Base-by-base conservation (phyloP, 1,284 basidiomycete genomes). In the Ganoderma meredithae region DNA sequence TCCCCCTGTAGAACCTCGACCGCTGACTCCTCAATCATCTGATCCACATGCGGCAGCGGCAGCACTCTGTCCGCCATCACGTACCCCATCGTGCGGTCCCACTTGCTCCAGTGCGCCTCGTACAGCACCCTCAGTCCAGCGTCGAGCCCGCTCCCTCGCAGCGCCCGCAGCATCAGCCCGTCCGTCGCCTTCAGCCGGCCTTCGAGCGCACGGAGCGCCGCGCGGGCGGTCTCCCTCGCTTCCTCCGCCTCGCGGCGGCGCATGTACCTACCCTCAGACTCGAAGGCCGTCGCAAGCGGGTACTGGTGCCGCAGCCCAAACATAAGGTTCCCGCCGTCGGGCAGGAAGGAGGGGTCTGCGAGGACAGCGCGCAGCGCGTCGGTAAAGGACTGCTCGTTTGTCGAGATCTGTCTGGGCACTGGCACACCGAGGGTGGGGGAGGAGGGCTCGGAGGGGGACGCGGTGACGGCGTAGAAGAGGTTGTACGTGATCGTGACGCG, bases 401-500 rank as follows among this genome's bases (percentile, higher is more conserved):
- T 25, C n/a, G 49, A 31, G 10, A 60, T 44, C 39, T 40, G 13
- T 41, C 31, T 10, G 47, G 55, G 17, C 0, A 55, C 15, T 31
- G 31, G 31, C 31, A 31, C 31, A 5, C 31, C 31, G 31, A 31
- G 31, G 9, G 15, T 53, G n/a, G 15, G 3, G 12, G n/a, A 22
- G 25, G 36, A 8, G 53, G n/a, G 22, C 19, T 66, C 65, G 22
- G 66, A 41, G 6, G 36, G 36, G 36, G 36, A 39, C 5, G 31
- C 47, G 25, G 2, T 43, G 49, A 53, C 17, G 13, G 69, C 60
- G 63, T 76, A 75, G 64, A 77, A 80, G 47, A 82, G 76, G 73
- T 83, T 81, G 73, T 81, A 85, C 0, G 83, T 83, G 36, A 86
- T 68, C 2, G 83, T 84, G 40, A 86, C 76, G 4, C 72, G 69